phyloP scores from a whole-genome alignment of 805 yeast genomes.

The Yarrowia deformans region DNA sequence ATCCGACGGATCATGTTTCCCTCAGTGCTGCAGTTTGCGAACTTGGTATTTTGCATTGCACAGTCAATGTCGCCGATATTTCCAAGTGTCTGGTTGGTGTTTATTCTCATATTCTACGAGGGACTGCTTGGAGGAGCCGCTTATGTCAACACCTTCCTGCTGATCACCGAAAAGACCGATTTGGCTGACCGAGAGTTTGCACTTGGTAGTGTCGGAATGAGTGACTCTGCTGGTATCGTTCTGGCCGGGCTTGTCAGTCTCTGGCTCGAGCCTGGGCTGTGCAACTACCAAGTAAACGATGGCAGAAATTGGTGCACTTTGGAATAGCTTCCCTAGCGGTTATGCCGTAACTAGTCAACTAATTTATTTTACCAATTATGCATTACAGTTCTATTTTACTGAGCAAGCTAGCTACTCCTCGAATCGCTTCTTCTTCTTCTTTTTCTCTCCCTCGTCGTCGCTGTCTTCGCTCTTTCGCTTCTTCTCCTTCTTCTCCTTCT shows the following conservation, averaged over 20 bases:
- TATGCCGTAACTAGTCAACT: background rate
- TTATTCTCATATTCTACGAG: constrained; percentile 78
- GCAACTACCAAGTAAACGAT: constrained; percentile 69
- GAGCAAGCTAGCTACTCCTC: constrained; percentile 13
- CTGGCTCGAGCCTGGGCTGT: constrained; percentile 74
- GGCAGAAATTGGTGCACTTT: constrained; percentile 80
- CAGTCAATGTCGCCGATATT: constrained; percentile 71
- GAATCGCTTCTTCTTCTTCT: constrained; percentile 34
- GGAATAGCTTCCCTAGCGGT: background rate
- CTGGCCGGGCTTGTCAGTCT: constrained; percentile 79
- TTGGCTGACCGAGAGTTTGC: constrained; percentile 72
- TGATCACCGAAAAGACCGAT: constrained; percentile 67
- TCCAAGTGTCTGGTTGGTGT: constrained; percentile 66
- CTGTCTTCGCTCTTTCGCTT: constrained; percentile 46
- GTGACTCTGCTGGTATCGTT: constrained; percentile 85
- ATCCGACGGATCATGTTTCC: constrained; percentile 65
- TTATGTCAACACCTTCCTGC: constrained; percentile 86
- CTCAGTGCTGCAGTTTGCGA: constrained; percentile 70
- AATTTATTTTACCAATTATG: constrained; percentile 12
- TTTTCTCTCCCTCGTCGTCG: constrained; percentile 36
- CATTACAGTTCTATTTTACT: constrained; percentile 27
- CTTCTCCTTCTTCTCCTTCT: constrained; percentile 45
- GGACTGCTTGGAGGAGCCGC: constrained; percentile 88
- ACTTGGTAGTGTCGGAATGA: constrained; percentile 81
- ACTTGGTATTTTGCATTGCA: constrained; percentile 62